Evolutionary conservation across 2,329 filamentous ascomycete species (phyloP).

Genomic region (Penicillium aurantiogriseum): DNA sequence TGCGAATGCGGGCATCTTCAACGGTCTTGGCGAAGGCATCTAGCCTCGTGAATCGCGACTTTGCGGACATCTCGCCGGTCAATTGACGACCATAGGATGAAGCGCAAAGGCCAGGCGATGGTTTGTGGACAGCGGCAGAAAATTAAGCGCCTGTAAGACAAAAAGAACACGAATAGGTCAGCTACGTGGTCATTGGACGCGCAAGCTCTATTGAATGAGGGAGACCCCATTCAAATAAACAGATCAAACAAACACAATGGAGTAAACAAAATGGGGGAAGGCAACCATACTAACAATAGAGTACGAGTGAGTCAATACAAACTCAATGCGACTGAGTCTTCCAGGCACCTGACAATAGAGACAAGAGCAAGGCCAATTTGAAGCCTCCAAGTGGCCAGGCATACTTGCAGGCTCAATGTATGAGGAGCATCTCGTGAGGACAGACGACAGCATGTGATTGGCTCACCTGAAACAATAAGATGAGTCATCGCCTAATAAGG

Average conservation of each 20-base stretch:
- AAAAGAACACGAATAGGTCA: slow-evolving; percentile 16
- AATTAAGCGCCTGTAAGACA: slow-evolving; percentile 9
- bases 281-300: neutral
- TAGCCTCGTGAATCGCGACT: slow-evolving; percentile 92
- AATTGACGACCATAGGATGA: slow-evolving; percentile 31
- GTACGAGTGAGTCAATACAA: slow-evolving; percentile 12
- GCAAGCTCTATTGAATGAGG: slow-evolving; percentile 9
- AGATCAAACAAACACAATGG: neutral
- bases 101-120: slow-evolving; percentile 3
- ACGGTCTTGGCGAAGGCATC: slow-evolving; percentile 99
- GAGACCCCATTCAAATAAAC: neutral
- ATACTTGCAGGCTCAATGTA: slow-evolving; percentile 20
- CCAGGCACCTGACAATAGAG: slow-evolving; percentile 1
- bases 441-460: slow-evolving; percentile 35
- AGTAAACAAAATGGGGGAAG: neutral
- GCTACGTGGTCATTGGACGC: slow-evolving; percentile 13
- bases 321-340: slow-evolving; percentile 2
- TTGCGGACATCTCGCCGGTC: slow-evolving; percentile 67
- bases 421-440: slow-evolving; percentile 26
- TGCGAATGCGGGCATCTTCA: slow-evolving; percentile 94
- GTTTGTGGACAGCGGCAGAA: slow-evolving; percentile 3
- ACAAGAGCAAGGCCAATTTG: slow-evolving; percentile 2
- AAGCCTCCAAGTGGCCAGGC: neutral
- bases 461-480: neutral
- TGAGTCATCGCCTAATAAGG: slow-evolving; percentile 13